phyloP scores from a whole-genome alignment of 2,329 filamentous ascomycete genomes.

The Microsporum audouinii region DNA sequence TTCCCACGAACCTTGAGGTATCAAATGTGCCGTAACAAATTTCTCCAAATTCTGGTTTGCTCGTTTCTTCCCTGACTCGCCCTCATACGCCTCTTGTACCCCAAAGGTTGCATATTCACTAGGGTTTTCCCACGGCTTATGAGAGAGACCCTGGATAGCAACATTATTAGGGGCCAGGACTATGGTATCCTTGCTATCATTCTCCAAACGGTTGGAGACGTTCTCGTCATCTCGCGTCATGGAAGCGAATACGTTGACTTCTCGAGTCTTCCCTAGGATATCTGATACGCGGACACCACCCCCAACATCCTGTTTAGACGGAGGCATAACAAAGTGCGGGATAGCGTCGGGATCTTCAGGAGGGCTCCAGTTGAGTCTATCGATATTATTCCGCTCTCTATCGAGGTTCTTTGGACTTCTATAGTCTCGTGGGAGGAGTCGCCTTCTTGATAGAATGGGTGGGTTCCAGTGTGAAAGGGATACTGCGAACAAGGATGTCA shows the following conservation, averaged over 20 bases:
- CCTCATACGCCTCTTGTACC: slow-evolving; percentile 57
- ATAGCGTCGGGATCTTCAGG: background rate
- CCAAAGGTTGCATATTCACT: slow-evolving; percentile 59
- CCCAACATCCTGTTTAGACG: slow-evolving; percentile 17
- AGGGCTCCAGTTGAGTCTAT: background rate
- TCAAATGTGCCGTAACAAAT: slow-evolving; percentile 79
- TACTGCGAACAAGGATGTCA: background rate
- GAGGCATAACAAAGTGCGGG: background rate
- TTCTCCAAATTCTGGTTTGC: slow-evolving; percentile 63
- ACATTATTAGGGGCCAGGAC: slow-evolving; percentile 80
- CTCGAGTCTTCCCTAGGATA: slow-evolving; percentile 66
- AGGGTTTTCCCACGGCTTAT: slow-evolving; percentile 63
- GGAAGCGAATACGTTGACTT: slow-evolving; percentile 73
- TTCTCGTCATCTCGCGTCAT: slow-evolving; percentile 64
- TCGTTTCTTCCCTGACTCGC: slow-evolving; percentile 59
- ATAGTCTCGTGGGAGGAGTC: background rate
- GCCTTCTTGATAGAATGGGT: background rate
- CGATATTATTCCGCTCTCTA: background rate
- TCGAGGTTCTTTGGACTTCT: slow-evolving; percentile 1
- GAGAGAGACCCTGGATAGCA: slow-evolving; percentile 62
- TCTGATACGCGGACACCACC: slow-evolving; percentile 62
- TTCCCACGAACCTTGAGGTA: slow-evolving; percentile 64
- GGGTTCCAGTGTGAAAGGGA: slow-evolving; percentile 6
- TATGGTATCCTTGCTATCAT: slow-evolving; percentile 59
- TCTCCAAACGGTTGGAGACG: slow-evolving; percentile 58